Evolutionary conservation across 2,329 filamentous ascomycete genomes (phyloP).

Genomic region (Blastomyces parvus): DNA sequence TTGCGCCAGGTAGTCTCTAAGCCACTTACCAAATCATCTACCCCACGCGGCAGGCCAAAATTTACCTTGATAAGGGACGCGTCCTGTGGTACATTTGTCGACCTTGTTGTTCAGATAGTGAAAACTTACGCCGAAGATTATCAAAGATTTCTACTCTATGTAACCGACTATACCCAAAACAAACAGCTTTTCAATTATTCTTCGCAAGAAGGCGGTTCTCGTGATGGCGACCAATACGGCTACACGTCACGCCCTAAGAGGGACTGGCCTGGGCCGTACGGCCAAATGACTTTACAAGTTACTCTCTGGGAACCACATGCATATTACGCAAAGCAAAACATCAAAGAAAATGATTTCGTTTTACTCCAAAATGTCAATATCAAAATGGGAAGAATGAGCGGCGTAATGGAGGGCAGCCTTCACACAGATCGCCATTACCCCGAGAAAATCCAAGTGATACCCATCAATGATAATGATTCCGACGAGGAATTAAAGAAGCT

Average conservation of each 20-base stretch:
- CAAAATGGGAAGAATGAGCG: conserved; percentile 45
- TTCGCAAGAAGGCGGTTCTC: conserved; percentile 27
- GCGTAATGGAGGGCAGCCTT: conserved; percentile 61
- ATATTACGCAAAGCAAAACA: conserved; percentile 43
- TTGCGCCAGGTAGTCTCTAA: background rate
- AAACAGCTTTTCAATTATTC: conserved; percentile 49
- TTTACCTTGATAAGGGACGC: conserved; percentile 58
- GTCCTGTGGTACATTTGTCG: conserved; percentile 47
- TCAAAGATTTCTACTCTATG: conserved; percentile 54
- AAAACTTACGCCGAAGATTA: conserved; percentile 40
- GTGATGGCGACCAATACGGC: conserved; percentile 48
- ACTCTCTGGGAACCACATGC: conserved; percentile 63
- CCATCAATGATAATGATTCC: conserved; percentile 41
- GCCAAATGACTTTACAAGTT: conserved; percentile 61
- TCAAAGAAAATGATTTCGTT: conserved; percentile 55
- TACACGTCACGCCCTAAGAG: conserved; percentile 38
- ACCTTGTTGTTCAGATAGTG: conserved; percentile 64
- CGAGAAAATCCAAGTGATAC: conserved; percentile 49
- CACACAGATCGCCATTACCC: conserved; percentile 49
- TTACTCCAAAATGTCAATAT: conserved; percentile 63
- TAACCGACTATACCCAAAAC: conserved; percentile 78
- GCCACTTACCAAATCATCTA: background rate
- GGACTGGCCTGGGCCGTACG: conserved; percentile 64
- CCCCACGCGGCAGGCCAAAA: conserved; percentile 33
- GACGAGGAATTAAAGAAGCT: conserved; percentile 44